Percentiles rank a stretch among this genome's conserved stretches.
Conservation (phyloP, 805 yeast genomes). For the Candida bentonensis region DNA sequence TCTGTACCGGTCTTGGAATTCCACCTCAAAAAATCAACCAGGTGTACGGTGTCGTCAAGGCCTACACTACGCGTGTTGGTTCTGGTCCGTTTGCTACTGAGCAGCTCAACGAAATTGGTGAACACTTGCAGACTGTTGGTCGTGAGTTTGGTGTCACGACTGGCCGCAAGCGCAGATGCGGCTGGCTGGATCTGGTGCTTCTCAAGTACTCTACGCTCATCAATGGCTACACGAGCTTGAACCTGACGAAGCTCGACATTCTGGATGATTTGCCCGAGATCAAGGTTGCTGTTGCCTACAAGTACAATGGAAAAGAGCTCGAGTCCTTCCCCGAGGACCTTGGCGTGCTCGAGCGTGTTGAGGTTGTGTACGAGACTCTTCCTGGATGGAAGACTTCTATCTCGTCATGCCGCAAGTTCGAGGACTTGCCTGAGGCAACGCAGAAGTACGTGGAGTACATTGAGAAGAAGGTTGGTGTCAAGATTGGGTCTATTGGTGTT, state of each 20-base stretch:
- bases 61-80: conserved; percentile 97
- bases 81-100: conserved; percentile 99
- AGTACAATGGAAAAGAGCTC: conserved; percentile 59
- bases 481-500: conserved; percentile 94
- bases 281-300: conserved; percentile 75
- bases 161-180: conserved; percentile 97
- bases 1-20: conserved; percentile 86
- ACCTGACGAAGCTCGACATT: conserved; percentile 92
- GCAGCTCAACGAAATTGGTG: conserved; percentile 80
- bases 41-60: conserved; percentile 93
- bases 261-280: conserved; percentile 82
- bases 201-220: conserved; percentile 79
- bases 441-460: conserved; percentile 71
- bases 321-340: conserved; percentile 89
- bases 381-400: conserved; percentile 93
- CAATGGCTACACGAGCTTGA: conserved; percentile 88
- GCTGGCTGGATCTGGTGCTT: conserved; percentile 96
- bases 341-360: conserved; percentile 67
- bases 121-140: conserved; percentile 77
- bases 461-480: conserved; percentile 72
- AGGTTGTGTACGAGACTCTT: conserved; percentile 78
- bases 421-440: conserved; percentile 79
- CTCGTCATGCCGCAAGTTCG: conserved; percentile 51
- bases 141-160: conserved; percentile 97
- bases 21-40: conserved; percentile 79